These are phyloP conservation scores for Sungouiella thailandica DNA, from an alignment of 805 yeast species.

Conservation along the genomic window DNA sequence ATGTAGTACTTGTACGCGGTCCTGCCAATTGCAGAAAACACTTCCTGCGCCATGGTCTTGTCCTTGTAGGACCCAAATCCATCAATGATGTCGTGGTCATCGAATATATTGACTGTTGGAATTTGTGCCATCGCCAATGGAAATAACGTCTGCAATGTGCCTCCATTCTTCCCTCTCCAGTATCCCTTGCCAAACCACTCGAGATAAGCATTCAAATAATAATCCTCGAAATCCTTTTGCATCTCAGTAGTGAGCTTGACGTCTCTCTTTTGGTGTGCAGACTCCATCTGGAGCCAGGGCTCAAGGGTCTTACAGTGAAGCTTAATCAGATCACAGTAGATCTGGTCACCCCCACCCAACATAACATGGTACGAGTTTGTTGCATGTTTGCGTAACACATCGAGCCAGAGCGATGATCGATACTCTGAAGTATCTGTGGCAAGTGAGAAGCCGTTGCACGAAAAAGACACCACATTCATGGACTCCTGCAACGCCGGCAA, in stretches of 20 bases:
- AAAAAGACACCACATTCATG: slow-evolving; percentile 78
- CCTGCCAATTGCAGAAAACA: slow-evolving; percentile 69
- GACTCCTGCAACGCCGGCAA: slow-evolving; percentile 60
- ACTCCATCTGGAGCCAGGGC: slow-evolving; percentile 59
- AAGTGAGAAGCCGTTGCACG: slow-evolving; percentile 88
- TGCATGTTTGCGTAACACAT: slow-evolving; percentile 67
- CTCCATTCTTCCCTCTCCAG: slow-evolving; percentile 69
- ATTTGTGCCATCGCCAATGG: slow-evolving; percentile 78
- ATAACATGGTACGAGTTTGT: slow-evolving; percentile 73
- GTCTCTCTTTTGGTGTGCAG: slow-evolving; percentile 38
- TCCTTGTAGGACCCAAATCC: slow-evolving; percentile 90
- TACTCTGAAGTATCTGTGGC: slow-evolving; percentile 61
- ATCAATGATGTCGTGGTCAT: slow-evolving; percentile 95
- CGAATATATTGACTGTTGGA: slow-evolving; percentile 82
- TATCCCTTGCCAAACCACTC: slow-evolving; percentile 89
- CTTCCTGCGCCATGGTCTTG: slow-evolving; percentile 63
- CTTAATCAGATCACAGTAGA: slow-evolving; percentile 82
- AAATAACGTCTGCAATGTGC: slow-evolving; percentile 59
- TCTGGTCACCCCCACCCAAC: slow-evolving; percentile 97
- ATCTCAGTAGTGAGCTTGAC: slow-evolving; percentile 44
- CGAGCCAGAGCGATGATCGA: slow-evolving; percentile 80
- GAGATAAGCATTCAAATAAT: slow-evolving; percentile 68
- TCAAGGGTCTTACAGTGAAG: slow-evolving; percentile 47
- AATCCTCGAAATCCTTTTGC: slow-evolving; percentile 51
- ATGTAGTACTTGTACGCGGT: slow-evolving; percentile 81